Base-by-base conservation (phyloP, 2,329 filamentous ascomycete species). In the Paecilomyces fulvus region DNA sequence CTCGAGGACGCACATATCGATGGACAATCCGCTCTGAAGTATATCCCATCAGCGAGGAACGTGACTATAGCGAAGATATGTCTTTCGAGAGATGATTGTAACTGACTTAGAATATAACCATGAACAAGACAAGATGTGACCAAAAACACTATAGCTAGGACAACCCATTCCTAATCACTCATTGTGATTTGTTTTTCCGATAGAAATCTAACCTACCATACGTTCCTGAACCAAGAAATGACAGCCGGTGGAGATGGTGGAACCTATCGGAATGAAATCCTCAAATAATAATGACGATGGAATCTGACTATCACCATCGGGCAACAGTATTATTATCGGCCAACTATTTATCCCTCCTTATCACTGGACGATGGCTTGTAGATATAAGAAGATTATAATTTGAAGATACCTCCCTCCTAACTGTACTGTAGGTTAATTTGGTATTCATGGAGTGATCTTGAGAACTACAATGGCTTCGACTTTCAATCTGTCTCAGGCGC, bases 401-500 rank as follows among this genome's bases (percentile, higher is more conserved):
- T 17, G 37, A 17, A 43, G n/a, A 20, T 43, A 20, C 37, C 37
- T n/a, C 9, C 14, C 4, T 43, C 37, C 3, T 43, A 0, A 17
- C 37, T 43, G n/a, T 43, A 9, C n/a, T 43, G 3, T 20, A 6
- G 2, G 7, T 20, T 43, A 43, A 17, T 17, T 9, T 33, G 48
- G n/a, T 31, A 50, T 30, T 54, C 48, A 8, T 51, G 14, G 6
- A 48, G 23, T 55, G 5, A 30, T 23, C 30, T 20, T 6, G 3
- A 23, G 8, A 17, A 11, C 21, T 49, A 49, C 48, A 23, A 66
- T 66, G 65, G 53, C 70, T 30, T 59, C 64, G 53, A 60, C 63
- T 12, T 81, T 88, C 62, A 77, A 86, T 62, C 77, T 89, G 52
- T 65, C 76, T 8, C 73, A 75, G 52, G 78, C 81, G 30, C 79